phyloP scores from a whole-genome alignment of 768 basidiomycete species.

The Lactifluus hygrophoroides region DNA sequence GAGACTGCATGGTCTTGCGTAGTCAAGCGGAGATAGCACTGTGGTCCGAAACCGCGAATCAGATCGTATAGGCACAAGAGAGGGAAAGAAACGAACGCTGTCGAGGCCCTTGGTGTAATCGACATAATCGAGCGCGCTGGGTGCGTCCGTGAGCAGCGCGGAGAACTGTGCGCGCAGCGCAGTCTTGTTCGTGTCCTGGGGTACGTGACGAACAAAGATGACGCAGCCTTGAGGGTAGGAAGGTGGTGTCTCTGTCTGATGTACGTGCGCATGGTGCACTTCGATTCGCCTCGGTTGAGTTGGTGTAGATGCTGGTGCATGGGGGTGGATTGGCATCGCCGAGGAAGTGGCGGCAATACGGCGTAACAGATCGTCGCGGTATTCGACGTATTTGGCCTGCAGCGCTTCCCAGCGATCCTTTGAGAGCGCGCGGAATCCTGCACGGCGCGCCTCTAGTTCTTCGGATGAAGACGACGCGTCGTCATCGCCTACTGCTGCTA shows the following conservation, averaged over 20 bases:
- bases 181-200: slow-evolving; percentile 74
- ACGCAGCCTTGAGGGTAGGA: slow-evolving; percentile 52
- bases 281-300: not conserved
- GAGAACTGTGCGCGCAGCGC: slow-evolving; percentile 55
- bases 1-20: slow-evolving; percentile 37
- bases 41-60: not conserved
- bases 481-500: not conserved
- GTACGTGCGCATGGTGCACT: not conserved
- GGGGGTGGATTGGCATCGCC: not conserved
- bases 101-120: slow-evolving; percentile 76
- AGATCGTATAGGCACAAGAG: not conserved
- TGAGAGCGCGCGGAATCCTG: slow-evolving; percentile 49
- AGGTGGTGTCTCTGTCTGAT: not conserved
- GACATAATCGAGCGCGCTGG: slow-evolving; percentile 58
- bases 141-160: slow-evolving; percentile 29
- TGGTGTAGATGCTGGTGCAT: not conserved
- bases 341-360: slow-evolving; percentile 14
- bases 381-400: slow-evolving; percentile 60
- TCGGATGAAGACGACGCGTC: not conserved
- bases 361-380: slow-evolving; percentile 47
- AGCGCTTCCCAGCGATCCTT: slow-evolving; percentile 57
- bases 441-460: slow-evolving; percentile 41
- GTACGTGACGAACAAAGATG: slow-evolving; percentile 60
- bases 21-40: slow-evolving; percentile 71
- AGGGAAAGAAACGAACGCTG: slow-evolving; percentile 38